Percentiles rank a stretch among this genome's conserved stretches.
Evolutionary conservation across 2,329 filamentous ascomycete species (phyloP).

Genomic region (Nemania diffusa): DNA sequence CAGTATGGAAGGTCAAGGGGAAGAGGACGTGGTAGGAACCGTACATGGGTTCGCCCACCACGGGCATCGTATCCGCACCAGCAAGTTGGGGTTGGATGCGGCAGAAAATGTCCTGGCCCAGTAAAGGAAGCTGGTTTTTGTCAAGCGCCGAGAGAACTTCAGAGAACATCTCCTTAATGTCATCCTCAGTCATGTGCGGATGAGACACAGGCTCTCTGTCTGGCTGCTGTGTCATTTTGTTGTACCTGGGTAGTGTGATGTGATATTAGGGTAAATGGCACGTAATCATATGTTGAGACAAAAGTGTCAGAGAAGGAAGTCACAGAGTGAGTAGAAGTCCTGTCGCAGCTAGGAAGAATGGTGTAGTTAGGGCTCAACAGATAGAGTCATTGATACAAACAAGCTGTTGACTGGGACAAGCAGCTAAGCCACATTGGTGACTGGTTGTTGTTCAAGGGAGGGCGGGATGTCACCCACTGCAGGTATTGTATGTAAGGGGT

Average conservation of each 20-base stretch:
- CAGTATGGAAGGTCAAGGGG: constrained; percentile 37
- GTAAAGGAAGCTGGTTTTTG: constrained; percentile 11
- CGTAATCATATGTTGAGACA: too few species aligned
- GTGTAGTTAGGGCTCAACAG: too few species aligned
- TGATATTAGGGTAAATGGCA: background rate
- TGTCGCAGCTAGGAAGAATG: too few species aligned
- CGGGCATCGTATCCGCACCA: background rate
- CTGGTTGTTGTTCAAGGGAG: too few species aligned
- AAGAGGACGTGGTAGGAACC: constrained; percentile 44
- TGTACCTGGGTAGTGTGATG: constrained; percentile 1
- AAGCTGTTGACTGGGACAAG: too few species aligned
- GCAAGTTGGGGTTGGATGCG: constrained; percentile 1
- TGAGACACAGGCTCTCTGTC: background rate
- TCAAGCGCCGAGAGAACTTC: constrained; percentile 18
- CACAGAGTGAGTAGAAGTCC: too few species aligned
- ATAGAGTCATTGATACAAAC: too few species aligned
- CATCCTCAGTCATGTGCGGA: background rate
- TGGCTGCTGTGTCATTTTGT: background rate
- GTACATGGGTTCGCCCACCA: constrained; percentile 35
- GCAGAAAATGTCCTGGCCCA: constrained; percentile 6
- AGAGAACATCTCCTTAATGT: background rate
- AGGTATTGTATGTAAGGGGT: too few species aligned
- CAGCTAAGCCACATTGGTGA: too few species aligned
- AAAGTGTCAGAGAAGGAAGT: too few species aligned
- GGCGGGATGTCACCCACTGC: too few species aligned